Conservation (phyloP, 345 rosid genomes). For the Alliaria petiolata region DNA sequence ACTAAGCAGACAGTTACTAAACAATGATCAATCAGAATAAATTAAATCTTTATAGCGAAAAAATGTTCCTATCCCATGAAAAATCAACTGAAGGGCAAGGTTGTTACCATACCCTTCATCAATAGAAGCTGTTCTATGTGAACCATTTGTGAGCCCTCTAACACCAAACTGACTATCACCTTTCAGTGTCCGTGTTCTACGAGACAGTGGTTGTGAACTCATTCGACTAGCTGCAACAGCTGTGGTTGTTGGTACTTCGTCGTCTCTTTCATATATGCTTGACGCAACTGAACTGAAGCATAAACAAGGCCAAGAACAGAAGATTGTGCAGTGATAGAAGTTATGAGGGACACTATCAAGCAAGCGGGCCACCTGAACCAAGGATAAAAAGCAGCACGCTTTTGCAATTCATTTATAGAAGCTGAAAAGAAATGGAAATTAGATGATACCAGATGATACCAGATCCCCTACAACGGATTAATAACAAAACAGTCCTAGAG, state of each 20-base stretch:
- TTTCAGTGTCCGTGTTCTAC: conserved; percentile 84
- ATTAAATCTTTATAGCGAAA: neutral
- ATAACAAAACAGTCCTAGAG: conserved; percentile 4
- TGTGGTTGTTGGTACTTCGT: conserved; percentile 81
- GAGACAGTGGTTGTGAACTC: conserved; percentile 78
- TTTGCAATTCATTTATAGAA: neutral
- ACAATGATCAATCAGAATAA: conserved; percentile 12
- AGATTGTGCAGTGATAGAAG: conserved; percentile 13
- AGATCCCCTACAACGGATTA: neutral
- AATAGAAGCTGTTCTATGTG: conserved; percentile 54
- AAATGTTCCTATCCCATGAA: neutral
- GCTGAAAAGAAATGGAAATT: neutral
- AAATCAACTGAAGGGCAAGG: conserved; percentile 17
- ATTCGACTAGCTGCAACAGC: conserved; percentile 64
- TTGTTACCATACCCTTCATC: conserved; percentile 64
- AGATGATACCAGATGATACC: conserved; percentile 6
- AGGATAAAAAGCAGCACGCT: conserved; percentile 3
- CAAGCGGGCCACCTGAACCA: conserved; percentile 3
- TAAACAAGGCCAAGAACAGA: conserved; percentile 35
- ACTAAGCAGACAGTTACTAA: neutral
- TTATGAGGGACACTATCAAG: conserved; percentile 8
- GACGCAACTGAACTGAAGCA: conserved; percentile 76
- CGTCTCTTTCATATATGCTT: conserved; percentile 76
- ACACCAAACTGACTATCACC: conserved; percentile 65
- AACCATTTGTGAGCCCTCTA: conserved; percentile 64